Percentiles rank a stretch among this genome's conserved stretches.
Conservation (phyloP, 192 early-diverging fungal species). For the Backusella macrospora region DNA sequence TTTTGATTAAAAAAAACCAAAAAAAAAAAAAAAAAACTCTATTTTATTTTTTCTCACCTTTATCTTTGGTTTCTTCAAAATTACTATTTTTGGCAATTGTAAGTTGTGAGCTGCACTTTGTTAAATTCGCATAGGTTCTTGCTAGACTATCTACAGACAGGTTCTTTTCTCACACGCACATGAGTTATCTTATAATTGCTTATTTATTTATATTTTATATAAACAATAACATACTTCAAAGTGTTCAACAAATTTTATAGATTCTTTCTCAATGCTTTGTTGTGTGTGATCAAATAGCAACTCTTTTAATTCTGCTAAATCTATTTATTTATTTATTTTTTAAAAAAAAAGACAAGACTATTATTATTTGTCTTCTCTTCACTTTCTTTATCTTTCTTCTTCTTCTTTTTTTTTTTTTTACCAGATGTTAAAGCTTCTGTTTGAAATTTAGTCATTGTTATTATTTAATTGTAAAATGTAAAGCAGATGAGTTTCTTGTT, state of each 20-base stretch:
- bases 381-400: not conserved
- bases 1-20: no score
- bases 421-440: not conserved
- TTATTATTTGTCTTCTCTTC: not conserved
- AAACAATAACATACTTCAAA: not conserved
- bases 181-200: not conserved
- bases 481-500: not conserved
- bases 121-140: slow-evolving; percentile 15
- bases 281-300: slow-evolving; percentile 13
- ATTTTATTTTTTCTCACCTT: not conserved
- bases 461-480: not conserved
- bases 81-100: not conserved
- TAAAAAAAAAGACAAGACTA: not conserved
- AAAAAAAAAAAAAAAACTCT: not conserved
- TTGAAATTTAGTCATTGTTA: slow-evolving; percentile 10
- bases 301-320: slow-evolving; percentile 17
- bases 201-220: not conserved
- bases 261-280: not conserved
- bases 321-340: not conserved
- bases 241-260: not conserved
- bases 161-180: not conserved
- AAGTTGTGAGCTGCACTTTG: not conserved
- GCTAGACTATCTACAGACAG: not conserved
- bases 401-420: not conserved
- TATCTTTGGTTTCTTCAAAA: slow-evolving; percentile 12